Percentiles rank a stretch among this genome's conserved stretches.
Evolutionary conservation across 169 alveolate species (phyloP).

Genomic region (Ichthyophthirius multifiliis): DNA sequence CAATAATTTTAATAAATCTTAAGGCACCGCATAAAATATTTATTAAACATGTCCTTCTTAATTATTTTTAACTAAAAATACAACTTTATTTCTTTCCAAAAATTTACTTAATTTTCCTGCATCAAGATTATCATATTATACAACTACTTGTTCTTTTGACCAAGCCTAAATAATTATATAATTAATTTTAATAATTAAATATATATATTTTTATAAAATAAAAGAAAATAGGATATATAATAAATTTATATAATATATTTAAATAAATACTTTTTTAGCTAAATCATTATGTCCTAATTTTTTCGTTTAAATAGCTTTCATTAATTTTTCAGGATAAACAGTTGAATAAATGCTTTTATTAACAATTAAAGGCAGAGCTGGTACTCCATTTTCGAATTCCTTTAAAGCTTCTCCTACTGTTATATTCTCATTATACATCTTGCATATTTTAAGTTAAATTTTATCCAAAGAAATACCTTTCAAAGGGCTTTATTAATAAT

Average conservation of each 20-base stretch:
- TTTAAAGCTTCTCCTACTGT: conserved; percentile 1
- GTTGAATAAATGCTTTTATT: background rate
- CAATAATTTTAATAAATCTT: background rate
- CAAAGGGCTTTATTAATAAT: conserved; percentile 33
- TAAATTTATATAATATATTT: background rate
- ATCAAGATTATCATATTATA: background rate
- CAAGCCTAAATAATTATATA: background rate
- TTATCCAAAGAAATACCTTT: conserved; percentile 40
- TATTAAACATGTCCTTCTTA: background rate
- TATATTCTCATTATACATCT: background rate
- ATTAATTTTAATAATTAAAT: background rate
- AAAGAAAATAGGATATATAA: background rate
- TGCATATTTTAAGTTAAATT: conserved; percentile 20
- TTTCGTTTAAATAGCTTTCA: conserved; percentile 5
- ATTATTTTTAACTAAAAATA: background rate
- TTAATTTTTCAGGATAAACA: conserved; percentile 5
- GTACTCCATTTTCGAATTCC: background rate
- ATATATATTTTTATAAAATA: background rate
- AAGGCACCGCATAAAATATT: background rate
- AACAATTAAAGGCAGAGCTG: background rate
- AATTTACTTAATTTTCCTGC: background rate
- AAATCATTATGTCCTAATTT: background rate
- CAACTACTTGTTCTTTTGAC: conserved; percentile 3
- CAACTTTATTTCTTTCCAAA: conserved; percentile 16
- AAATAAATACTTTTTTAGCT: background rate